phyloP scores from a whole-genome alignment of 164 flowering plant species.

The Sedum album region DNA sequence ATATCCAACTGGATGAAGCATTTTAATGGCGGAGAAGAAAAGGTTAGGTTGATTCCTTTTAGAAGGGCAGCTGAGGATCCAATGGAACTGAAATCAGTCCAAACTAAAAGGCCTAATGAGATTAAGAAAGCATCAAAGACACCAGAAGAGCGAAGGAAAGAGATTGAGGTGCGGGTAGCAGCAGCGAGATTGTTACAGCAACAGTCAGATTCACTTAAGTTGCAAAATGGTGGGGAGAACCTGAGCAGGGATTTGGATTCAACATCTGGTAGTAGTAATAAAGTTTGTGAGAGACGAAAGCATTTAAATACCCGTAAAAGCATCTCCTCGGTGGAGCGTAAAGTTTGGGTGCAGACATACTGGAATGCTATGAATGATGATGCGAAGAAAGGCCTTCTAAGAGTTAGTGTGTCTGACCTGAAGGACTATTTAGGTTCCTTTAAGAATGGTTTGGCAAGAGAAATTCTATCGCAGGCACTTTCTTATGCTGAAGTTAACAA shows the following conservation, averaged over 20 bases:
- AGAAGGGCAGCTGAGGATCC: conserved; percentile 74
- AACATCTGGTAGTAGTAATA: conserved; percentile 28
- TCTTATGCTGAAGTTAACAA: conserved; percentile 42
- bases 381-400: conserved; percentile 49
- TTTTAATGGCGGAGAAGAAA: conserved; percentile 70
- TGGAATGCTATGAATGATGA: conserved; percentile 68
- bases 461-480: conserved; percentile 62
- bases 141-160: conserved; percentile 79
- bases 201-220: conserved; percentile 39
- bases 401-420: conserved; percentile 42
- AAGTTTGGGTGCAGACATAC: conserved; percentile 49
- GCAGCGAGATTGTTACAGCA: conserved; percentile 95
- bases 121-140: conserved; percentile 95
- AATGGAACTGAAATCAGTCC: conserved; percentile 64
- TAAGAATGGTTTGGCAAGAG: conserved; percentile 50
- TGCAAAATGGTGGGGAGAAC: conserved; percentile 32
- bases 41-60: conserved; percentile 70
- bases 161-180: conserved; percentile 95
- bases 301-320: conserved; percentile 35
- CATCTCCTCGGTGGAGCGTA: conserved; percentile 51
- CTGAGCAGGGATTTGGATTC: conserved; percentile 29
- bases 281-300: conserved; percentile 51
- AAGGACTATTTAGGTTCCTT: conserved; percentile 41
- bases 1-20: conserved; percentile 87
- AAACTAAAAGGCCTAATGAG: conserved; percentile 73